Evolutionary conservation across 331 rosid genomes (phyloP), one percentile per base, ranked within the genome.

Genomic region (Phaseolus coccineus): DNA sequence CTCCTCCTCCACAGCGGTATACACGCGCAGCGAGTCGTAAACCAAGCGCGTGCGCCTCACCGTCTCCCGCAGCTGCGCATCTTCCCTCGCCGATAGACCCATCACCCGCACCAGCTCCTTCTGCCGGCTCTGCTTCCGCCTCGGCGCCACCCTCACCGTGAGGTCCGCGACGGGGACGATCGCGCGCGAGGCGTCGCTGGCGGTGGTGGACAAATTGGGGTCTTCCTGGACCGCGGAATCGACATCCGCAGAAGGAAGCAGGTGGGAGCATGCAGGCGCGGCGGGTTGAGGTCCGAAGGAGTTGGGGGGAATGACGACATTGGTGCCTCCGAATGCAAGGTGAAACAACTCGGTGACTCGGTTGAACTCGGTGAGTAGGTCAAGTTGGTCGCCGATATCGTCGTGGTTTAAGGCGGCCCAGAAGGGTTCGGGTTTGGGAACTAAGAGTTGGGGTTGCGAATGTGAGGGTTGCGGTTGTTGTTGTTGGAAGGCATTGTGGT

Each of bases 91-190:
- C 5, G 86, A 73, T 28, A 96, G 87, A 82, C 91, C 92, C 39
- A 87, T 75, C 13, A 93, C 95, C 56, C 99, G 86, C 2, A 96
- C 99, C 2, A 96, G 93, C 84, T 93, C 99, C 63, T 86, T 81
- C 30, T 85, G 30, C 30, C 57, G 63, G 31, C 16, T 19, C 3
- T 14, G 24, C 4, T 3, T 52, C 78, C 75, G 75, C 82, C 77
- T 58, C 67, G 83, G 46, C 2, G 74, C 90, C 3, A 77, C 79
- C 12, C 66, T 78, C 46, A 78, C 87, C 0, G 88, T 28, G 74
- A 86, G 0, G 88, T 75, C 67, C 80, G 79, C 44, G 3, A 88
- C 92, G 0, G 96, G 89, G 0, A 96, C 94, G 39, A 96, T 90
- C 2, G 98, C 97, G 0, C 86, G 80, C 6, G 3, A 33, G 10